Evolutionary conservation across 441 rosid species (phyloP).

Genomic region (Aleurites moluccanus): DNA sequence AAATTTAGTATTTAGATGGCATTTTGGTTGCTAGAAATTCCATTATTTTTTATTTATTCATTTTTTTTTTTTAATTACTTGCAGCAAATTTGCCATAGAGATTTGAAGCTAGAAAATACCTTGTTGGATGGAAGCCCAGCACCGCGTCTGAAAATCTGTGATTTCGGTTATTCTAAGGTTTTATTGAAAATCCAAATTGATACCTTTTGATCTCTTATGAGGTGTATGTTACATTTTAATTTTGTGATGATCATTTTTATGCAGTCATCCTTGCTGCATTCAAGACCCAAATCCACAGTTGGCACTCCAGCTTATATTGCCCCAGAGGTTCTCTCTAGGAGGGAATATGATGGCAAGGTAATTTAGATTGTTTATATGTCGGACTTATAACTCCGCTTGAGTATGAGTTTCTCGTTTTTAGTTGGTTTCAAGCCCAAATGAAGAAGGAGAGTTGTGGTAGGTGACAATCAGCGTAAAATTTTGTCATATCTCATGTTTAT

Average conservation of each 20-base stretch:
- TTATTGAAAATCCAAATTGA: neutral
- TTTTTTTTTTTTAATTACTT: constrained; percentile 2
- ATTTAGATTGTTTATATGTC: neutral
- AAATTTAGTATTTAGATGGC: neutral
- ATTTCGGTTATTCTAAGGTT: constrained; percentile 97
- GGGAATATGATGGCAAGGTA: constrained; percentile 97
- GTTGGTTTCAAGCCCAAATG: too few species aligned
- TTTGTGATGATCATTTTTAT: constrained; percentile 25
- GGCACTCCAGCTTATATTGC: constrained; percentile 97
- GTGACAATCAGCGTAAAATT: too few species aligned
- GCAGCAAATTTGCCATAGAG: constrained; percentile 95
- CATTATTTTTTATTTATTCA: neutral
- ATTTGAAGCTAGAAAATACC: constrained; percentile 88
- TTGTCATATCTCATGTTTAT: too few species aligned
- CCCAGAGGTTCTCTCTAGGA: constrained; percentile 79
- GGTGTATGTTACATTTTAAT: constrained; percentile 9
- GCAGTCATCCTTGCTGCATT: constrained; percentile 91
- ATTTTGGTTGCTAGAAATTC: neutral
- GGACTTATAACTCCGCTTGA: too few species aligned
- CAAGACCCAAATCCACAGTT: constrained; percentile 93
- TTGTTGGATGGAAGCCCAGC: constrained; percentile 93
- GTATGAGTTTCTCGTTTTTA: too few species aligned
- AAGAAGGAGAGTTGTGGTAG: too few species aligned
- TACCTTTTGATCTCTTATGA: neutral
- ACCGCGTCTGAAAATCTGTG: constrained; percentile 89